Conservation (phyloP, 768 basidiomycete genomes). For the Gloeostereum incarnatum region DNA sequence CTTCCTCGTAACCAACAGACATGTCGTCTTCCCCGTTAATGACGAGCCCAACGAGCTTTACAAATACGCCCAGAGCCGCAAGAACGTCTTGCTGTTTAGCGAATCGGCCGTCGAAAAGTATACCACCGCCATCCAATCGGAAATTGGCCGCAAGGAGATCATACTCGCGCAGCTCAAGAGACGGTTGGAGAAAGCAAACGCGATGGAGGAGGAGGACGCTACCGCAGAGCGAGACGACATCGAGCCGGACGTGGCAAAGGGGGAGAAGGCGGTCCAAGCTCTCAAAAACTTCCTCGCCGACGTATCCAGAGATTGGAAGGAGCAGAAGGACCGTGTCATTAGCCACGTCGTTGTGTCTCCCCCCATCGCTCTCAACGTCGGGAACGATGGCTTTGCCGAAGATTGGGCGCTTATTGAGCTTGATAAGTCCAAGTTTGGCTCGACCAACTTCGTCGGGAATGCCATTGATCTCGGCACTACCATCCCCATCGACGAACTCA, state of each 20-base stretch:
- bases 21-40: constrained; percentile 12
- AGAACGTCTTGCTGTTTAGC: constrained; percentile 12
- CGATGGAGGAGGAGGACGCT: constrained; percentile 8
- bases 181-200: constrained; percentile 7
- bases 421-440: constrained; percentile 12
- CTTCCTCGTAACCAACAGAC: constrained; percentile 12
- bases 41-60: constrained; percentile 3
- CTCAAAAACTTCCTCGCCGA: constrained; percentile 10
- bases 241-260: constrained; percentile 4
- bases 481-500: constrained; percentile 6
- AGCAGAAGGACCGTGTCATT: constrained; percentile 11
- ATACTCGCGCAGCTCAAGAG: background rate
- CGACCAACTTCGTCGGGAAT: constrained; percentile 12
- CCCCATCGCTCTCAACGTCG: constrained; percentile 8
- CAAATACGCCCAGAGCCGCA: constrained; percentile 5
- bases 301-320: constrained; percentile 11
- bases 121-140: constrained; percentile 4
- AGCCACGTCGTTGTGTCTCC: constrained; percentile 17
- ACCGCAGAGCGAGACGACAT: constrained; percentile 3
- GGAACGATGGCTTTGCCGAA: constrained; percentile 8
- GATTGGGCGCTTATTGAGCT: constrained; percentile 19
- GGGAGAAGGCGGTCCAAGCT: constrained; percentile 8
- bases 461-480: constrained; percentile 13
- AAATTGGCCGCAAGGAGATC: background rate
- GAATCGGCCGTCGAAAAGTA: constrained; percentile 9